Evolutionary conservation across 257 asterid species (phyloP).

Genomic region (Jacaranda mimosifolia): DNA sequence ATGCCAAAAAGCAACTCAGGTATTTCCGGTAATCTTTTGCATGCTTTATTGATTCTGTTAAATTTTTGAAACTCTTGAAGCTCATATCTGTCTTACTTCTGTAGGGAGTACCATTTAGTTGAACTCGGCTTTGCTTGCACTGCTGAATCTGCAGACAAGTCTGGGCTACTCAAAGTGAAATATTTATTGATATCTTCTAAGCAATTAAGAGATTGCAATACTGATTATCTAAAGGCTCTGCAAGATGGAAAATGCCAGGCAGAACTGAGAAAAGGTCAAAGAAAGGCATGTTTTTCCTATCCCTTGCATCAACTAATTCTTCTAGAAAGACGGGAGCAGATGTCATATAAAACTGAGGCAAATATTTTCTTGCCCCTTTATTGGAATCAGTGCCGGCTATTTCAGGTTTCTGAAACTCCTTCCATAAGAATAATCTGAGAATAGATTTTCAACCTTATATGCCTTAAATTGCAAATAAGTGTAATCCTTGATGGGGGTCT

Average conservation of each 20-base stretch:
- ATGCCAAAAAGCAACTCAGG: constrained; percentile 29
- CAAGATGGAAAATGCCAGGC: constrained; percentile 25
- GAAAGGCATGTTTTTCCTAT: constrained; percentile 25
- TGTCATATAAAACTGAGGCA: constrained; percentile 24
- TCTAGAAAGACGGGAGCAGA: constrained; percentile 23
- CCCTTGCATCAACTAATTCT: constrained; percentile 11
- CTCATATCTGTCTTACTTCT: constrained; percentile 31
- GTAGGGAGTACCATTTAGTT: constrained; percentile 25
- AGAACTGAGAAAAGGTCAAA: constrained; percentile 25
- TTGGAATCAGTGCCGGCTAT: constrained; percentile 5
- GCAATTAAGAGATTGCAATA: constrained; percentile 18
- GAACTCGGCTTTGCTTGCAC: constrained; percentile 33
- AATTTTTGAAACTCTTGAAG: constrained; percentile 20
- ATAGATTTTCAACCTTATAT: not conserved
- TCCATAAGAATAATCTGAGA: constrained; percentile 5
- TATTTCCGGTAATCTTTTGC: constrained; percentile 25
- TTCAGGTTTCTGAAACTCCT: constrained; percentile 29
- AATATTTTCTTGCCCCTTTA: not conserved
- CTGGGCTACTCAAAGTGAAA: constrained; percentile 1
- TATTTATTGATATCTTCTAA: not conserved
- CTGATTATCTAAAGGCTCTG: constrained; percentile 14
- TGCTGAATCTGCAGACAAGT: constrained; percentile 23
- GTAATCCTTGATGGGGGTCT: constrained; percentile 12
- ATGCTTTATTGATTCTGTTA: constrained; percentile 19
- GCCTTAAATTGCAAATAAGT: constrained; percentile 15